These are phyloP conservation scores for Claviceps capensis DNA, from an alignment of 2,329 filamentous ascomycete species.

Conservation along the genomic window DNA sequence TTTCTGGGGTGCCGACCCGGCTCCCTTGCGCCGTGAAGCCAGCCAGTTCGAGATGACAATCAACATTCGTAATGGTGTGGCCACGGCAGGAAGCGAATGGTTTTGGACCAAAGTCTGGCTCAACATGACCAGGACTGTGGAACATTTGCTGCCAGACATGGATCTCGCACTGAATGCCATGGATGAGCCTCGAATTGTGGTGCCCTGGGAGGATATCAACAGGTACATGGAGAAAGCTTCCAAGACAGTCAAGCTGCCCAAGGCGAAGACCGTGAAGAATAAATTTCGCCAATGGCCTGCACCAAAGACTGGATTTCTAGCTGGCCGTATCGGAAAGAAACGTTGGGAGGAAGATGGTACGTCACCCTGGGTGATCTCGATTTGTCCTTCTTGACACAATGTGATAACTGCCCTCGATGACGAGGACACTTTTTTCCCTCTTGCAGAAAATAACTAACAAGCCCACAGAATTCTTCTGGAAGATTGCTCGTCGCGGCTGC, in stretches of 20 bases:
- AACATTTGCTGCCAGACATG: conserved; percentile 48
- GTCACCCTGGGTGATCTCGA: conserved; percentile 8
- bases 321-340: conserved; percentile 24
- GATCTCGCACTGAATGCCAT: conserved; percentile 53
- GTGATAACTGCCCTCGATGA: neutral
- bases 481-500: conserved; percentile 45
- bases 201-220: conserved; percentile 48
- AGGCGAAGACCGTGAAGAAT: conserved; percentile 29
- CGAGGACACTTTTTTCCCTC: neutral
- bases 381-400: too few relatives aligned
- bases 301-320: conserved; percentile 22
- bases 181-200: conserved; percentile 52
- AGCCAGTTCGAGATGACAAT: conserved; percentile 47
- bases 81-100: conserved; percentile 38
- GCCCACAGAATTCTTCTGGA: conserved; percentile 37
- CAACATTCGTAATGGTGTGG: conserved; percentile 38
- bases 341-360: conserved; percentile 38
- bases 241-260: conserved; percentile 29
- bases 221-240: conserved; percentile 38
- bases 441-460: neutral
- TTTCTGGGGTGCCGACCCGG: conserved; percentile 39
- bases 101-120: conserved; percentile 46
- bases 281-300: conserved; percentile 29
- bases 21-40: conserved; percentile 36
- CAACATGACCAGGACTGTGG: conserved; percentile 37